phyloP scores from a whole-genome alignment of 2,329 filamentous ascomycete genomes.

The Alternaria atra region DNA sequence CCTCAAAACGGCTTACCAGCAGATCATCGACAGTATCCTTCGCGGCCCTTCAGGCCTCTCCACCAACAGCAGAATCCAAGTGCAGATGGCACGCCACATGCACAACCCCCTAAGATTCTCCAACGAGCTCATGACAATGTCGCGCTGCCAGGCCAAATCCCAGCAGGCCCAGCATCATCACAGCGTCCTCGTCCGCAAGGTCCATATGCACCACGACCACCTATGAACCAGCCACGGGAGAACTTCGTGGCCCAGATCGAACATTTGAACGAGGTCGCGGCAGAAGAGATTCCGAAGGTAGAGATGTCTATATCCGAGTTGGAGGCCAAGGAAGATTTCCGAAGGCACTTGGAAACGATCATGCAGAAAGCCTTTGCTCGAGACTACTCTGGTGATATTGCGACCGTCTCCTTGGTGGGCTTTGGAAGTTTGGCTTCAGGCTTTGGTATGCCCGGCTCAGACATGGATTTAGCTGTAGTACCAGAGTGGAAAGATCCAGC shows the following conservation, averaged over 20 bases:
- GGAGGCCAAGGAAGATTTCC: constrained; percentile 75
- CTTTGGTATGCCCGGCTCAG: constrained; percentile 86
- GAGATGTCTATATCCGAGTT: constrained; percentile 72
- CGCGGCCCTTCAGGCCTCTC: constrained; percentile 7
- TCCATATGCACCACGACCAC: constrained; percentile 24
- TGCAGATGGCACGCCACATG: background rate
- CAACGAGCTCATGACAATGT: constrained; percentile 30
- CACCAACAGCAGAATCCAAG: constrained; percentile 7
- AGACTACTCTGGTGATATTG: constrained; percentile 58
- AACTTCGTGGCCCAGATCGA: constrained; percentile 48
- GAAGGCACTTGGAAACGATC: constrained; percentile 69
- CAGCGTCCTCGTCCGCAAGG: constrained; percentile 25
- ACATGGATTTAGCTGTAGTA: constrained; percentile 86
- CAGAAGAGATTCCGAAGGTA: constrained; percentile 63
- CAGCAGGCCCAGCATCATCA: constrained; percentile 5
- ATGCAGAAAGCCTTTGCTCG: constrained; percentile 67
- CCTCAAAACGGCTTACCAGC: constrained; percentile 5
- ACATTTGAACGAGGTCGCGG: constrained; percentile 56
- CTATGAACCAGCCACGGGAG: constrained; percentile 30
- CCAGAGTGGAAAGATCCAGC: constrained; percentile 60
- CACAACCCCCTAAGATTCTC: constrained; percentile 28
- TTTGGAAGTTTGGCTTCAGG: constrained; percentile 87
- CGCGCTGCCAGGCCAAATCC: constrained; percentile 12
- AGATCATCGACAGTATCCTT: constrained; percentile 1
- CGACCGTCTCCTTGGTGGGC: constrained; percentile 73